These are phyloP conservation scores for Ceratobasidium sp. DNA, from an alignment of 1,284 basidiomycete species.

Conservation along the genomic window DNA sequence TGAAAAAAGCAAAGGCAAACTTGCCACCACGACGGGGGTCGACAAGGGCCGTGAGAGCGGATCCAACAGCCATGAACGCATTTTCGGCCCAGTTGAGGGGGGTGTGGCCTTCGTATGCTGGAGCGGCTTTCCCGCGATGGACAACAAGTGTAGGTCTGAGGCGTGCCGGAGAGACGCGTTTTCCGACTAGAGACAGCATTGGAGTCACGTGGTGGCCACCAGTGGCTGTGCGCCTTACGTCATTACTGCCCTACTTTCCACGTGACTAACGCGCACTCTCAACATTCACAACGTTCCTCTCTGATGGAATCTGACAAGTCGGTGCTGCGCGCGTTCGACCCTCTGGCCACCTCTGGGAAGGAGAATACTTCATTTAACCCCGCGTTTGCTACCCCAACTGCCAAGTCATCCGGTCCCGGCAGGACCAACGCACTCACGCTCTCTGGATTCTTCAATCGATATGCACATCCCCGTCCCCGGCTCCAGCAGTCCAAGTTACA, in stretches of 20 bases:
- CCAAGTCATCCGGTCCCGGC: not conserved
- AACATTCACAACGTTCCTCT: not conserved
- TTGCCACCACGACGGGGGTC: constrained; percentile 88
- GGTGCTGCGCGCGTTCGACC: constrained; percentile 10
- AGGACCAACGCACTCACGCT: constrained; percentile 3
- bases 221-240: not conserved
- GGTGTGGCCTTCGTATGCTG: constrained; percentile 75
- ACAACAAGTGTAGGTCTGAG: not conserved
- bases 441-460: constrained; percentile 19
- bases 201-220: constrained; percentile 18
- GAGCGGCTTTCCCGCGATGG: constrained; percentile 30
- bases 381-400: not conserved
- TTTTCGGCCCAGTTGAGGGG: constrained; percentile 85
- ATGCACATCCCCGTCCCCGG: not conserved
- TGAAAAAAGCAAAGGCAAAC: constrained; percentile 52
- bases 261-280: constrained; percentile 29
- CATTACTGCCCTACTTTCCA: not conserved
- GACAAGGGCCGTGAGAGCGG: constrained; percentile 83
- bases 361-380: constrained; percentile 1
- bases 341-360: not conserved
- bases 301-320: constrained; percentile 26
- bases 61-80: constrained; percentile 86
- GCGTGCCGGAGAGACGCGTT: constrained; percentile 30
- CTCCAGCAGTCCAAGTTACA: not conserved
- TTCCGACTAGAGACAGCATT: constrained; percentile 36